phyloP scores from a whole-genome alignment of 768 basidiomycete genomes.

The Hygrocybe punicea region DNA sequence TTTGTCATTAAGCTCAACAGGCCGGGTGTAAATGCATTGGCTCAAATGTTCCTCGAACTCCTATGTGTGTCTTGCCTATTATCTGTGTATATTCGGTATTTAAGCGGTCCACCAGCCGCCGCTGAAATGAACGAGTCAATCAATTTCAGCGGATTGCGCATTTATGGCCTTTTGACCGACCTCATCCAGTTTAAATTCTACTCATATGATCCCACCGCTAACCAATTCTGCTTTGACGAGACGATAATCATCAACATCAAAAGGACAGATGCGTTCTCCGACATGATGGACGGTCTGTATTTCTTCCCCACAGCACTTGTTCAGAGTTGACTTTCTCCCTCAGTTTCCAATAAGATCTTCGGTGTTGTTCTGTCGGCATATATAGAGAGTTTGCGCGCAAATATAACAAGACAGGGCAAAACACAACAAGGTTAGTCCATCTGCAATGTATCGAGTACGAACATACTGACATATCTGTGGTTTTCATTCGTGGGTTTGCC shows the following conservation, averaged over 20 bases:
- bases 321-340: conserved; percentile 12
- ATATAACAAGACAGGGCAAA: neutral
- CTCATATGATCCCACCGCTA: conserved; percentile 21
- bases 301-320: conserved; percentile 4
- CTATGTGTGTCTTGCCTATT: conserved; percentile 15
- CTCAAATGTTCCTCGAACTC: conserved; percentile 19
- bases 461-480: neutral
- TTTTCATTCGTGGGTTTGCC: neutral
- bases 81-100: conserved; percentile 4
- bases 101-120: conserved; percentile 14
- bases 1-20: conserved; percentile 11
- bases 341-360: conserved; percentile 22
- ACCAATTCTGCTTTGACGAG: conserved; percentile 19
- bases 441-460: neutral
- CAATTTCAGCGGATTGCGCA: conserved; percentile 14
- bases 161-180: conserved; percentile 24
- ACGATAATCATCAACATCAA: conserved; percentile 14
- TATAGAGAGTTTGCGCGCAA: conserved; percentile 16
- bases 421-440: neutral
- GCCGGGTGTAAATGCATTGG: conserved; percentile 9
- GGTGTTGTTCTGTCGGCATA: conserved; percentile 17
- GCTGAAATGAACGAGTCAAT: conserved; percentile 14
- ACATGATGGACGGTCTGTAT: conserved; percentile 21
- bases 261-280: conserved; percentile 10
- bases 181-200: conserved; percentile 20